Evolutionary conservation across 2,329 filamentous ascomycete species (phyloP), one percentile per base, ranked within the genome.

Genomic region (Blastomyces parvus): DNA sequence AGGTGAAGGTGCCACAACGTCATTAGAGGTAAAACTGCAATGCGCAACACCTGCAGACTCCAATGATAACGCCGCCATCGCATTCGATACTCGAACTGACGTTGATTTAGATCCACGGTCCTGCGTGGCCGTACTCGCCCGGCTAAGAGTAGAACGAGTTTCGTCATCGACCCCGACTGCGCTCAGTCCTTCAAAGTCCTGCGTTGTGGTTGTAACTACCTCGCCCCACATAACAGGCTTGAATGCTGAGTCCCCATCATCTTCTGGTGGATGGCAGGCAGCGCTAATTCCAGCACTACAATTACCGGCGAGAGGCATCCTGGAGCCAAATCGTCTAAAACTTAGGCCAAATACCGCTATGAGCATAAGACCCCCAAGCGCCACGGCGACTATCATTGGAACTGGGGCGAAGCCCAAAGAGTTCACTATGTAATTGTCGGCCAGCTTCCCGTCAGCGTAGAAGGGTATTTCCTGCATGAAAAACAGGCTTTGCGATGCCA

Each of bases 401-500:
- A 69, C 64, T n/a, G 65, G 65, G 27, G 65, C 70, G 63, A 70
- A 69, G 17, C 68, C 70, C 30, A 68, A 65, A 1, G 68, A 68
- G 25, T 65, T 67, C 60, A 27, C 66, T 62, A 63, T 65, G 25
- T n/a, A 38, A 27, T 38, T 44, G 58, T 55, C 48, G 38, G 33
- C 50, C 44, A 65, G 60, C 9, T 42, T 60, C 11, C 65, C 67
- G 40, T 67, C 64, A 22, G 55, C 55, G 5, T 66, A 62, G 60
- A 65, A 67, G 30, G 65, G 60, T 7, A 65, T 64, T 40, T 79
- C 74, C 2, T 75, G 70, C 0, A 76, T 76, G 0, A 81, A 65
- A 68, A 81, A 82, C 0, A 81, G 64, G 53, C 74, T 76, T 64
- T 81, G 78, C 0, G 80, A 83, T 3, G 80, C 71, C 5, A 82